A percentile compares a stretch with the other conserved stretches of the same genome.
Evolutionary conservation across 768 basidiomycete species (phyloP).

Genomic region (Hericium erinaceus): DNA sequence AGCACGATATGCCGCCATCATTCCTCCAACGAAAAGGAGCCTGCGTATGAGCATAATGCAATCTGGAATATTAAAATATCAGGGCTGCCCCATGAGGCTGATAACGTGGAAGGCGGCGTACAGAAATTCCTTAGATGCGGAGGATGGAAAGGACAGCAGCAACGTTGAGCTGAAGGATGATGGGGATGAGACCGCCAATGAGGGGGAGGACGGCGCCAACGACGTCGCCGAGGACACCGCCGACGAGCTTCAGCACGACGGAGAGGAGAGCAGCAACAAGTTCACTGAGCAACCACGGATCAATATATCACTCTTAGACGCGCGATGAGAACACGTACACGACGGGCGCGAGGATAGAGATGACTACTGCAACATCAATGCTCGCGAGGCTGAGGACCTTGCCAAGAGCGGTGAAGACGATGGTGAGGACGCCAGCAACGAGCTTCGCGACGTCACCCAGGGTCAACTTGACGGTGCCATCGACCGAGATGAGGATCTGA

Average conservation of each 20-base stretch:
- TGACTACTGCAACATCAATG: background rate
- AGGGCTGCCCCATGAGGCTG: too few species aligned
- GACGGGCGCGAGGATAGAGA: background rate
- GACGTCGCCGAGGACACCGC: background rate
- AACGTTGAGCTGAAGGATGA: background rate
- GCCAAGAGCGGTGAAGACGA: background rate
- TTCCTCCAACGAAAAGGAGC: too few species aligned
- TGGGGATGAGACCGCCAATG: background rate
- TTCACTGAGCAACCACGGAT: background rate
- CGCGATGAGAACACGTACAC: background rate
- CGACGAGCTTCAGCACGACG: background rate
- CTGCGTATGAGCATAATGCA: too few species aligned
- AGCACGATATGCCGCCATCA: too few species aligned
- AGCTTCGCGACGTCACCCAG: background rate
- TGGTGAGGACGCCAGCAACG: background rate
- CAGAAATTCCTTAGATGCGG: background rate
- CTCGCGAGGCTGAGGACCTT: background rate
- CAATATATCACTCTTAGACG: background rate
- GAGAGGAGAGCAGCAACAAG: background rate
- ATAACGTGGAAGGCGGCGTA: background rate
- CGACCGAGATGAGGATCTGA: background rate
- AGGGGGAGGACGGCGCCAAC: background rate
- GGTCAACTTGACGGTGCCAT: background rate
- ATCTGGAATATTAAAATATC: too few species aligned
- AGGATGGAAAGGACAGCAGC: background rate